phyloP scores from a whole-genome alignment of 2,329 filamentous ascomycete genomes.

The Pseudofabraea citricarpa region DNA sequence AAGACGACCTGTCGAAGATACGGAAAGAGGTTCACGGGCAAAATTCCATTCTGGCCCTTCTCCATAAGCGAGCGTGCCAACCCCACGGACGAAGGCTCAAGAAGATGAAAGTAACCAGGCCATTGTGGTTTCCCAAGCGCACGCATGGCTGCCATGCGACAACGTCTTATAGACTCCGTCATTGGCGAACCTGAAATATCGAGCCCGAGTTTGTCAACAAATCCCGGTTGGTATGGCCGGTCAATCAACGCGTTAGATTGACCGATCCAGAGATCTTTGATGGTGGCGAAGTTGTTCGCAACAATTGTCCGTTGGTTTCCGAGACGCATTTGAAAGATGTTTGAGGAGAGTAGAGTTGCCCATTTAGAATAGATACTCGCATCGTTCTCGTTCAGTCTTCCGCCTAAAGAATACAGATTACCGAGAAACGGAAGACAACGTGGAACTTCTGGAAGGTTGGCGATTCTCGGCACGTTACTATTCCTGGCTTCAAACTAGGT shows the following conservation, averaged over 20 bases:
- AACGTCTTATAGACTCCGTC: conserved; percentile 19
- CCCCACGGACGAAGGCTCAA: conserved; percentile 15
- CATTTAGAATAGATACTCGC: conserved; percentile 15
- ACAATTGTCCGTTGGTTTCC: conserved; percentile 18
- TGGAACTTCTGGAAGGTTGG: conserved; percentile 12
- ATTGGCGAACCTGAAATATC: conserved; percentile 18
- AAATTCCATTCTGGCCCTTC: conserved; percentile 13
- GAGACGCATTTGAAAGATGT: conserved; percentile 15
- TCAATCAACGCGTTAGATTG: conserved; percentile 15
- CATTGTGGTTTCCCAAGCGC: conserved; percentile 19
- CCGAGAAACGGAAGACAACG: conserved; percentile 15
- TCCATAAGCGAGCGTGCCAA: conserved; percentile 8
- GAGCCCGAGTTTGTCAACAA: conserved; percentile 18
- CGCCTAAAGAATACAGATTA: conserved; percentile 15
- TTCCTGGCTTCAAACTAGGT: too few species aligned
- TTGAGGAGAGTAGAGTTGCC: conserved; percentile 7
- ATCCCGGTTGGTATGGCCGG: conserved; percentile 19
- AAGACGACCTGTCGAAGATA: conserved; percentile 18
- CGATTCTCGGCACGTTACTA: conserved; percentile 25
- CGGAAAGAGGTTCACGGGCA: conserved; percentile 15
- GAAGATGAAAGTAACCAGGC: conserved; percentile 19
- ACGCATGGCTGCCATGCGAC: conserved; percentile 18
- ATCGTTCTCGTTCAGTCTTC: conserved; percentile 16
- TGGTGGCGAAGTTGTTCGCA: conserved; percentile 12
- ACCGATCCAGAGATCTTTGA: conserved; percentile 19